Conservation (phyloP, 805 yeast species). For the Candida corydali region DNA sequence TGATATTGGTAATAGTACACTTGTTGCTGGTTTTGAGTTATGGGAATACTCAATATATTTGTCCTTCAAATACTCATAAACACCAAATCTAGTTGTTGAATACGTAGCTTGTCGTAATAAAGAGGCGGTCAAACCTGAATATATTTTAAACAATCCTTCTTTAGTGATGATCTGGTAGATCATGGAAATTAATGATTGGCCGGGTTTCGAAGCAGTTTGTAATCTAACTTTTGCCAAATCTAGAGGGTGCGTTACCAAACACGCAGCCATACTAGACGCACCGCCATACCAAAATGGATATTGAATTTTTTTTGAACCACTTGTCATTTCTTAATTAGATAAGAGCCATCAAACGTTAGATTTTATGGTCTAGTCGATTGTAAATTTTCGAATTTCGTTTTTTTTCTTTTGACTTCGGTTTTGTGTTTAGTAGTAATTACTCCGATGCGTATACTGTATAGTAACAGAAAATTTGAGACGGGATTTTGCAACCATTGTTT, state of each 20-base stretch:
- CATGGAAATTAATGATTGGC: constrained; percentile 60
- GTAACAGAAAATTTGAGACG: too few relatives aligned
- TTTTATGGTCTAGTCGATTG: background rate
- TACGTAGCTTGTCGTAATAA: constrained; percentile 83
- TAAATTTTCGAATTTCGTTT: too few relatives aligned
- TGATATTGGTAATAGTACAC: constrained; percentile 65
- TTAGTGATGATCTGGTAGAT: constrained; percentile 52
- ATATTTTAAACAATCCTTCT: constrained; percentile 69
- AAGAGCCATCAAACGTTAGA: background rate
- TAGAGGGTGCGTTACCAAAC: constrained; percentile 72
- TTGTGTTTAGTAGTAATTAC: background rate
- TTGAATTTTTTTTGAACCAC: constrained; percentile 1
- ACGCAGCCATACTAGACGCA: constrained; percentile 64
- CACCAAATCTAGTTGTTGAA: constrained; percentile 81
- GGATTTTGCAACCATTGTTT: background rate
- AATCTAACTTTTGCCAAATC: constrained; percentile 84
- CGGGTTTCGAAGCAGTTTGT: constrained; percentile 71
- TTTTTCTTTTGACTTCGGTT: background rate
- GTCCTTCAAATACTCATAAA: constrained; percentile 75
- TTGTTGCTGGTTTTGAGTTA: constrained; percentile 49
- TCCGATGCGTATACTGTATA: background rate
- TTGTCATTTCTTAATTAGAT: background rate
- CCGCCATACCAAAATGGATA: constrained; percentile 60
- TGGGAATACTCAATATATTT: constrained; percentile 33
- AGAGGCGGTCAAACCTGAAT: constrained; percentile 80